Percentiles rank a stretch among this genome's conserved stretches.
phyloP scores from a whole-genome alignment of 768 basidiomycete species.

The Paxillus rubicundulus region DNA sequence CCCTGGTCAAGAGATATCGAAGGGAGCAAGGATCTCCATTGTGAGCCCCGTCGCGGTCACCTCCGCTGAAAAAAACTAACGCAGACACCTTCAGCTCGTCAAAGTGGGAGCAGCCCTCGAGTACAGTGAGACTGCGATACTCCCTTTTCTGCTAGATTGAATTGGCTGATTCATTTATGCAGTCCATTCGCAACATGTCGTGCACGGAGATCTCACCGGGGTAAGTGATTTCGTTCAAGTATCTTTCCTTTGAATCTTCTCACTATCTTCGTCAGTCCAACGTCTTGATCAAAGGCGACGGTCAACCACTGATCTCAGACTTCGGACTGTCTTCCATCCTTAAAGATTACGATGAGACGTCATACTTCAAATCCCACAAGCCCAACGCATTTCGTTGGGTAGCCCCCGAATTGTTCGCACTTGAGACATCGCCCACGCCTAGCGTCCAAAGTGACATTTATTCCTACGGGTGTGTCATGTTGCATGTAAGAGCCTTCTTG shows the following conservation, averaged over 20 bases:
- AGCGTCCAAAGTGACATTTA: constrained; percentile 15
- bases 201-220: background rate
- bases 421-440: background rate
- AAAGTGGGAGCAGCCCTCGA: too few relatives aligned
- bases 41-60: constrained; percentile 19
- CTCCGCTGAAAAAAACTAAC: too few relatives aligned
- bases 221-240: background rate
- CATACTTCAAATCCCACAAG: constrained; percentile 13
- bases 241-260: too few relatives aligned
- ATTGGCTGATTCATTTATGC: background rate
- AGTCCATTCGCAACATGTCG: too few relatives aligned
- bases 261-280: constrained; percentile 2
- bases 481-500: constrained; percentile 3
- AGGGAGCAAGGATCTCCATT: constrained; percentile 35
- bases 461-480: constrained; percentile 22
- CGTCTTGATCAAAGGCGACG: constrained; percentile 2
- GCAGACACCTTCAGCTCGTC: too few relatives aligned
- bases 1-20: constrained; percentile 35
- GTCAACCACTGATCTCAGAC: constrained; percentile 24
- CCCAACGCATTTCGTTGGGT: constrained; percentile 12
- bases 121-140: background rate
- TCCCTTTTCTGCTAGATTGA: too few relatives aligned
- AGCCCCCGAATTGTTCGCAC: constrained; percentile 16
- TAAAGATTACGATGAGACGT: constrained; percentile 31
- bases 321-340: constrained; percentile 44